These are phyloP conservation scores for Colletotrichum gigasporum DNA, from an alignment of 2,329 filamentous ascomycete species.

Conservation along the genomic window DNA sequence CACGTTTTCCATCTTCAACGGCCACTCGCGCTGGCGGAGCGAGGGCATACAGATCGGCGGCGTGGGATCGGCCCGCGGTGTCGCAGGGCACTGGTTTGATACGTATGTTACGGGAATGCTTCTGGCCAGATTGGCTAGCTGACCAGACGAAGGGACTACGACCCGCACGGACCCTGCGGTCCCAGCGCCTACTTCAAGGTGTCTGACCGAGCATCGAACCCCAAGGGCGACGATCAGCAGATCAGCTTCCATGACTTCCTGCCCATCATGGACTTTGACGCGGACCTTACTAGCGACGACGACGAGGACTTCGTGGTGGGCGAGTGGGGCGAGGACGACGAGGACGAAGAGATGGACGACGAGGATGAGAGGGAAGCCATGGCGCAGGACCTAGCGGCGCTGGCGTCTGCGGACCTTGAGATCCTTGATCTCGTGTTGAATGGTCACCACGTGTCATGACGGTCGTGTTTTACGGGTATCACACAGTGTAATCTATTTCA, in stretches of 20 bases:
- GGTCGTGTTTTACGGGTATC: background rate
- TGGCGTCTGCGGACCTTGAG: slow-evolving; percentile 22
- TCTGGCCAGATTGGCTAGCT: background rate
- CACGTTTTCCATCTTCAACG: slow-evolving; percentile 69
- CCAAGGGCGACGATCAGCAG: slow-evolving; percentile 32
- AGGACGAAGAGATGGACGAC: slow-evolving; percentile 39
- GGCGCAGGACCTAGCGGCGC: slow-evolving; percentile 35
- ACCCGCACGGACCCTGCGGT: slow-evolving; percentile 74
- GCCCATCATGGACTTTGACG: slow-evolving; percentile 35
- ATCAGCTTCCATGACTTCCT: slow-evolving; percentile 34
- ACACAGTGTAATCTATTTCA: background rate
- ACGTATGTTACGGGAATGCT: slow-evolving; percentile 55
- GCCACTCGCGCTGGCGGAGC: slow-evolving; percentile 78
- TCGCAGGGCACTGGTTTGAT: slow-evolving; percentile 83
- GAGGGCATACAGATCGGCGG: slow-evolving; percentile 82
- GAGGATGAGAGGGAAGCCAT: slow-evolving; percentile 38
- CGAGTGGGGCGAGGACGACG: slow-evolving; percentile 39
- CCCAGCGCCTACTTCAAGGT: slow-evolving; percentile 82
- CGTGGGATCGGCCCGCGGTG: slow-evolving; percentile 69
- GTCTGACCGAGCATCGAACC: slow-evolving; percentile 42
- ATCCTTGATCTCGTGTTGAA: slow-evolving; percentile 24
- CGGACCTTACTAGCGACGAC: slow-evolving; percentile 34
- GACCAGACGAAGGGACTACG: slow-evolving; percentile 62
- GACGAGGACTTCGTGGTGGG: slow-evolving; percentile 35
- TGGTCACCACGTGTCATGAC: slow-evolving; percentile 18